These are phyloP conservation scores for Tremella yokohamensis DNA, from an alignment of 768 basidiomycete genomes.

Conservation along the genomic window DNA sequence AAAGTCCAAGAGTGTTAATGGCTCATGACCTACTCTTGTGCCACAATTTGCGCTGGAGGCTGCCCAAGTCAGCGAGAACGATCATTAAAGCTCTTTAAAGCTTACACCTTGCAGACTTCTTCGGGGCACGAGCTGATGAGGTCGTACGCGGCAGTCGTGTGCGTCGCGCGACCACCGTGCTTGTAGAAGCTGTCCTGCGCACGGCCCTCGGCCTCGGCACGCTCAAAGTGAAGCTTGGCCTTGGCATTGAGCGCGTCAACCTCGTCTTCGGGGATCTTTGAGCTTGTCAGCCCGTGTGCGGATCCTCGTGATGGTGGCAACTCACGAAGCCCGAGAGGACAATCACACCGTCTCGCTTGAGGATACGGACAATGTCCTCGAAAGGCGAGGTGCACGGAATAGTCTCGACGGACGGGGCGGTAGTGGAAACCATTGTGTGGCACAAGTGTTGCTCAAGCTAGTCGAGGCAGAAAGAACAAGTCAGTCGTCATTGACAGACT, in stretches of 20 bases:
- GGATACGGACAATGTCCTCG: conserved; percentile 17
- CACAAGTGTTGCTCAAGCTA: not conserved
- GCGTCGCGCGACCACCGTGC: conserved; percentile 16
- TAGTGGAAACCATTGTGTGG: conserved; percentile 3
- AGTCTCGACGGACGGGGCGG: conserved; percentile 7
- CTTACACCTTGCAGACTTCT: conserved; percentile 22
- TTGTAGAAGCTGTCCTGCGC: conserved; percentile 10
- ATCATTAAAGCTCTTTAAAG: not conserved
- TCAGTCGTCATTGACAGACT: too few species aligned
- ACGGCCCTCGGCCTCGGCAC: conserved; percentile 15
- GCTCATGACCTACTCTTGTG: conserved; percentile 11
- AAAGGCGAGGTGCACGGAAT: conserved; percentile 17
- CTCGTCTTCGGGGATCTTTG: conserved; percentile 16
- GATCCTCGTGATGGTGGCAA: not conserved
- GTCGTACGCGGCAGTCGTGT: conserved; percentile 23
- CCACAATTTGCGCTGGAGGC: conserved; percentile 22
- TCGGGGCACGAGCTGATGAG: conserved; percentile 23
- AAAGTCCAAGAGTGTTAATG: not conserved
- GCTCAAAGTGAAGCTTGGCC: conserved; percentile 18
- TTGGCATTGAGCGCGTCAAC: conserved; percentile 27
- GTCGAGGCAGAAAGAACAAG: too few species aligned
- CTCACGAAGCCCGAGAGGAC: conserved; percentile 28
- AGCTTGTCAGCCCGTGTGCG: not conserved
- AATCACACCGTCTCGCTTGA: conserved; percentile 23
- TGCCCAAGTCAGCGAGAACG: conserved; percentile 3